phyloP scores from a whole-genome alignment of 208 protist species.

The Leishmania tropica region DNA sequence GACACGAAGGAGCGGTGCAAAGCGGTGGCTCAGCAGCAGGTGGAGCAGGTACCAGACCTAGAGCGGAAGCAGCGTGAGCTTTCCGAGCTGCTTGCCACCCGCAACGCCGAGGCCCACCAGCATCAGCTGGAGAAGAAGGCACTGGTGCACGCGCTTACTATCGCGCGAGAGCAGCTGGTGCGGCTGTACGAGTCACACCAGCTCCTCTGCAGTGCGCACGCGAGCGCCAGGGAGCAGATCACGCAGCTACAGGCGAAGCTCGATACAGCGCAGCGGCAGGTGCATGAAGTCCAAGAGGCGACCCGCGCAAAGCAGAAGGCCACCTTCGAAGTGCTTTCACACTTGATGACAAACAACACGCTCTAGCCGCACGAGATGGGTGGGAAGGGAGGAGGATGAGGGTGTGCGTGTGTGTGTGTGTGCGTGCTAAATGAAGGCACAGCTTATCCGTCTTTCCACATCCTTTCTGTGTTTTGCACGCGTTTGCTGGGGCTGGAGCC shows the following conservation, averaged over 20 bases:
- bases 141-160: slow-evolving; percentile 35
- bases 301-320: slow-evolving; percentile 45
- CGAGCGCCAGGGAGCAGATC: slow-evolving; percentile 20
- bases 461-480: background rate
- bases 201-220: slow-evolving; percentile 6
- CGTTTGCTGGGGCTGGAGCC: too few relatives aligned
- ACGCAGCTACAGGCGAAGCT: slow-evolving; percentile 28
- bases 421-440: background rate
- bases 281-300: slow-evolving; percentile 42
- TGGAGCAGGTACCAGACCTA: slow-evolving; percentile 22
- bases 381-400: background rate
- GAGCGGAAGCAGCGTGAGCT: slow-evolving; percentile 26
- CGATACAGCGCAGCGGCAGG: slow-evolving; percentile 27
- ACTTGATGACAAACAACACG: slow-evolving; percentile 40
- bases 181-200: slow-evolving; percentile 34
- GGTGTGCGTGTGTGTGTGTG: background rate
- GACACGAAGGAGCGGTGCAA: background rate
- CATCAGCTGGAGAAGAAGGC: slow-evolving; percentile 36
- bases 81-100: slow-evolving; percentile 32
- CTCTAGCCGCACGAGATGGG: slow-evolving; percentile 4
- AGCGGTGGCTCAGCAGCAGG: slow-evolving; percentile 7
- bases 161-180: slow-evolving; percentile 52
- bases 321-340: slow-evolving; percentile 58
- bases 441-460: background rate
- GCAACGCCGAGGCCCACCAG: slow-evolving; percentile 24